Percentiles rank a stretch among this genome's conserved stretches.
Evolutionary conservation across 345 rosid genomes (phyloP).

Genomic region (Hibiscus tridactylites): DNA sequence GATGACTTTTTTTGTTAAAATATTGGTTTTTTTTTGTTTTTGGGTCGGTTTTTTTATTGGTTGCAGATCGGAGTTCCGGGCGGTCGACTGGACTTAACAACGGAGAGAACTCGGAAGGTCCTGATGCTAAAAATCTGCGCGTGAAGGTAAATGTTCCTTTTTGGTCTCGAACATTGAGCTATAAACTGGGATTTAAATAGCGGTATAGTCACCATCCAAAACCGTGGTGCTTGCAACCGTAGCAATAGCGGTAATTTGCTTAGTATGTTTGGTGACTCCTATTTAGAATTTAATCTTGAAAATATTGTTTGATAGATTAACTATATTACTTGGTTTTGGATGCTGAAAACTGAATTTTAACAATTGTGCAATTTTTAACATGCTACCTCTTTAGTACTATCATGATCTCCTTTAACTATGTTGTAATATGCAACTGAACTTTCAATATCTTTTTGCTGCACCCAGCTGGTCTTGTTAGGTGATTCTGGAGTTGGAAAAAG

Average conservation of each 20-base stretch:
- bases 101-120: constrained; percentile 35
- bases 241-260: not conserved
- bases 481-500: constrained; percentile 99
- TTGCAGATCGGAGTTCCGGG: constrained; percentile 63
- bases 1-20: constrained; percentile 8
- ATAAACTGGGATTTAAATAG: no score
- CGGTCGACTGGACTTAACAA: constrained; percentile 44
- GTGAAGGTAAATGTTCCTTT: constrained; percentile 48
- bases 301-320: not conserved
- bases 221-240: no score
- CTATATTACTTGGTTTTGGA: not conserved
- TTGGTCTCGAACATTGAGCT: not conserved
- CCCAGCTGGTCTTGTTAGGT: constrained; percentile 85
- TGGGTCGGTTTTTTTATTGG: constrained; percentile 3
- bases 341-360: not conserved
- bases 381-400: not conserved
- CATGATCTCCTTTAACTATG: not conserved
- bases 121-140: constrained; percentile 74
- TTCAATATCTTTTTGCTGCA: constrained; percentile 14
- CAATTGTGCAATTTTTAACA: not conserved
- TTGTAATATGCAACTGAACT: constrained; percentile 5
- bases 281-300: not conserved
- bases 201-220: no score
- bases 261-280: not conserved
- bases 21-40: constrained; percentile 1